Evolutionary conservation across 2,329 filamentous ascomycete species (phyloP).

Genomic region (Fusarium beomiforme): DNA sequence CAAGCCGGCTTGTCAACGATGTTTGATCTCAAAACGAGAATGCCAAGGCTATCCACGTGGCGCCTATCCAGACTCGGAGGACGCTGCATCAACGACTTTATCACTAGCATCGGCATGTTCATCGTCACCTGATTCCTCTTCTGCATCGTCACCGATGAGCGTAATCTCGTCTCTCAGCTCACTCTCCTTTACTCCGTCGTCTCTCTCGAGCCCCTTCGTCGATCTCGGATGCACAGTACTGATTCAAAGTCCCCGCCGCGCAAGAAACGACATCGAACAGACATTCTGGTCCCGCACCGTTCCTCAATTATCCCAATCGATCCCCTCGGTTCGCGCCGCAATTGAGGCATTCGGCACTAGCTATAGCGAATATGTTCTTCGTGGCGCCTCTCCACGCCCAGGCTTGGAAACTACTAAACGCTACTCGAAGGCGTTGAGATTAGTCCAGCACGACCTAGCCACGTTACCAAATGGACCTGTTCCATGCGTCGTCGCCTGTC

Average conservation of each 20-base stretch:
- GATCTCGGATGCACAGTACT: conserved; percentile 22
- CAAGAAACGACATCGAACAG: conserved; percentile 18
- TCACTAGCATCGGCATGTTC: background rate
- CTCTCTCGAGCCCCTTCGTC: conserved; percentile 1
- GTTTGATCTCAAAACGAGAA: conserved; percentile 13
- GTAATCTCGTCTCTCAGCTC: fast-evolving
- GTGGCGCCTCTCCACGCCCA: background rate
- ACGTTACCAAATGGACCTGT: conserved; percentile 12
- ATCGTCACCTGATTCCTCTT: background rate
- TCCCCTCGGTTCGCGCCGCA: conserved; percentile 32
- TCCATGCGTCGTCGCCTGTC: conserved; percentile 30
- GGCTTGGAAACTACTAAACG: conserved; percentile 9
- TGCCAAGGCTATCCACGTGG: conserved; percentile 26
- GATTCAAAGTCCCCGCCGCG: conserved; percentile 22
- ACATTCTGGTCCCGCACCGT: conserved; percentile 31
- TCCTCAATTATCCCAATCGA: conserved; percentile 21
- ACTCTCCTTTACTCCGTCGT: background rate
- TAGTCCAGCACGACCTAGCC: conserved; percentile 27
- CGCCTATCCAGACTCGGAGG: background rate
- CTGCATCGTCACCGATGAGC: background rate
- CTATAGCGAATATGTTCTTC: conserved; percentile 30
- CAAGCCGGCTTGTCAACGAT: conserved; percentile 29
- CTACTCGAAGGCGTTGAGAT: conserved; percentile 18
- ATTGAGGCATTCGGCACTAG: conserved; percentile 27
- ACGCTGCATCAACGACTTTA: background rate